Evolutionary conservation across 2,329 filamentous ascomycete genomes (phyloP).

Genomic region (Penicillium sp.): DNA sequence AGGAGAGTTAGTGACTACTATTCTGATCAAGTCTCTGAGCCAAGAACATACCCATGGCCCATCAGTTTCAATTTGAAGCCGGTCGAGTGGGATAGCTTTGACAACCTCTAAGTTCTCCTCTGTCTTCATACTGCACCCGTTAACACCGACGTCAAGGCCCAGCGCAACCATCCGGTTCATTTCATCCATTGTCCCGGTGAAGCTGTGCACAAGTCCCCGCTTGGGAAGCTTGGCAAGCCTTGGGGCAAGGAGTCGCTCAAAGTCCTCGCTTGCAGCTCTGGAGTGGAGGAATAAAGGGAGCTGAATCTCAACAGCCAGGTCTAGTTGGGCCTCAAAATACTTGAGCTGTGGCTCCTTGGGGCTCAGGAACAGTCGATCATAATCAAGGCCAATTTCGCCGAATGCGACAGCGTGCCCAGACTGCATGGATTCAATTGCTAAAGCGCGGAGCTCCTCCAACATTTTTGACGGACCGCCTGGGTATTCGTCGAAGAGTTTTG

Average conservation of each 20-base stretch:
- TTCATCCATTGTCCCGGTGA: conserved; percentile 83
- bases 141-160: conserved; percentile 89
- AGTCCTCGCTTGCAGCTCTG: conserved; percentile 80
- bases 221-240: conserved; percentile 65
- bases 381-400: conserved; percentile 94
- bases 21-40: neutral
- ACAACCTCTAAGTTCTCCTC: conserved; percentile 86
- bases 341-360: conserved; percentile 75
- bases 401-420: conserved; percentile 70
- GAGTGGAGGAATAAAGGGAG: conserved; percentile 91
- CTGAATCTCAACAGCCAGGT: conserved; percentile 71
- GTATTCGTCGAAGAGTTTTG: conserved; percentile 69
- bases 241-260: conserved; percentile 67
- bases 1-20: conserved; percentile 1
- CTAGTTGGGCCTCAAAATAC: conserved; percentile 80
- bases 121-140: conserved; percentile 95
- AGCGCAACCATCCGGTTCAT: conserved; percentile 76
- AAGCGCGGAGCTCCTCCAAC: conserved; percentile 58
- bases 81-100: conserved; percentile 70
- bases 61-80: conserved; percentile 92
- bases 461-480: conserved; percentile 45
- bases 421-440: conserved; percentile 61
- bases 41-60: conserved; percentile 67
- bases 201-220: conserved; percentile 87
- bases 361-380: conserved; percentile 84